Evolutionary conservation across 345 rosid species (phyloP).

Genomic region (Syzygium oleosum): DNA sequence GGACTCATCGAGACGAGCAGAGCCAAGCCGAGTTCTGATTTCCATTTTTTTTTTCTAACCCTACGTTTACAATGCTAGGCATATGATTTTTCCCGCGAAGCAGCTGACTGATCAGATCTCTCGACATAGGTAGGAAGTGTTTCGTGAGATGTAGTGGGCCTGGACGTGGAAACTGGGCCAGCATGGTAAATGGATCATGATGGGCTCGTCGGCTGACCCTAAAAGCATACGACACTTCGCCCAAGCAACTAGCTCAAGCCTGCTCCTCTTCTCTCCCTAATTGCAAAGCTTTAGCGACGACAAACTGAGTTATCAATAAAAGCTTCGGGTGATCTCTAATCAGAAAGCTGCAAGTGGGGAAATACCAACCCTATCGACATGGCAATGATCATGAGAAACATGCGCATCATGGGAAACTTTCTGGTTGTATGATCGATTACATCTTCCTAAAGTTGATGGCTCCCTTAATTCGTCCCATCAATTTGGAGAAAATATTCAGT

Average conservation of each 20-base stretch:
- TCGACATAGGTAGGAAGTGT: background rate
- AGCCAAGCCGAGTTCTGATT: background rate
- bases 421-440: too few relatives aligned
- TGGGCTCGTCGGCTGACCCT: background rate
- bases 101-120: background rate
- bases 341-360: background rate
- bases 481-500: too few relatives aligned
- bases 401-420: too few relatives aligned
- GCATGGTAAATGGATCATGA: background rate
- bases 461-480: too few relatives aligned
- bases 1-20: background rate
- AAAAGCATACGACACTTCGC: background rate
- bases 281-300: background rate
- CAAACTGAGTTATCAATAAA: background rate
- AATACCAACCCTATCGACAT: background rate
- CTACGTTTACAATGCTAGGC: background rate
- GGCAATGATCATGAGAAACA: background rate
- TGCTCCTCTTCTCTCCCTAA: too few relatives aligned
- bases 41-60: background rate
- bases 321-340: background rate
- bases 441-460: too few relatives aligned
- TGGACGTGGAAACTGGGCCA: background rate
- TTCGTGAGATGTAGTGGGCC: background rate
- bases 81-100: background rate
- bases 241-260: background rate